Evolutionary conservation across 805 yeast species (phyloP).

Genomic region (Phaffomyces opuntiae): DNA sequence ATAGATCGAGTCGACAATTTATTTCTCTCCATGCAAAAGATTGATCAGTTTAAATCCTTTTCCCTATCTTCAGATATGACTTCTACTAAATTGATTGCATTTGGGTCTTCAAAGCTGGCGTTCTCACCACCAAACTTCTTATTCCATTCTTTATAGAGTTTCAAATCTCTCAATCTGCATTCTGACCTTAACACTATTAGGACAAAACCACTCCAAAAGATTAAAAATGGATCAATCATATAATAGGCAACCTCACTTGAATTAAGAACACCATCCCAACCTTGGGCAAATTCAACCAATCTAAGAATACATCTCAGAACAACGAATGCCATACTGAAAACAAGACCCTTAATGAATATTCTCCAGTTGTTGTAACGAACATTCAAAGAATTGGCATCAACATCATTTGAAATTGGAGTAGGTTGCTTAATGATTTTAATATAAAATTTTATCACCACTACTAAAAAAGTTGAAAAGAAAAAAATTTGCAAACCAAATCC

Average conservation of each 20-base stretch:
- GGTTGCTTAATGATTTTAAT: background rate
- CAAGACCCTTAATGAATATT: background rate
- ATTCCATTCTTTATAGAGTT: background rate
- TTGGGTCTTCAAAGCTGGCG: no score
- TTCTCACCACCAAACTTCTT: no score
- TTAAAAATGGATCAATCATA: slow-evolving; percentile 2
- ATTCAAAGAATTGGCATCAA: background rate
- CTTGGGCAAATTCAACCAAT: slow-evolving; percentile 1
- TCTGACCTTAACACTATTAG: background rate
- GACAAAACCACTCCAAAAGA: background rate
- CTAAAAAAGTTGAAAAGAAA: background rate
- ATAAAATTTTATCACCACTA: background rate
- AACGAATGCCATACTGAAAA: background rate
- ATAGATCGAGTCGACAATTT: no score
- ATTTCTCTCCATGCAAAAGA: no score
- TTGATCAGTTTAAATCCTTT: no score
- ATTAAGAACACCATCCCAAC: background rate
- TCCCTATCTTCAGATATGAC: no score
- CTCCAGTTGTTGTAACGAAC: slow-evolving; percentile 1
- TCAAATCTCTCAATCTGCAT: slow-evolving; percentile 1
- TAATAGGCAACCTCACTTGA: slow-evolving; percentile 2
- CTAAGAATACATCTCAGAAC: slow-evolving; percentile 2
- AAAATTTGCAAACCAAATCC: slow-evolving; percentile 3
- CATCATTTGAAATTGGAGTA: background rate
- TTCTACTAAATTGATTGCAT: no score